A percentile compares a stretch with the other conserved stretches of the same genome.
These are phyloP conservation scores for Melastoma malabathricum DNA, from an alignment of 345 rosid species.

Conservation along the genomic window DNA sequence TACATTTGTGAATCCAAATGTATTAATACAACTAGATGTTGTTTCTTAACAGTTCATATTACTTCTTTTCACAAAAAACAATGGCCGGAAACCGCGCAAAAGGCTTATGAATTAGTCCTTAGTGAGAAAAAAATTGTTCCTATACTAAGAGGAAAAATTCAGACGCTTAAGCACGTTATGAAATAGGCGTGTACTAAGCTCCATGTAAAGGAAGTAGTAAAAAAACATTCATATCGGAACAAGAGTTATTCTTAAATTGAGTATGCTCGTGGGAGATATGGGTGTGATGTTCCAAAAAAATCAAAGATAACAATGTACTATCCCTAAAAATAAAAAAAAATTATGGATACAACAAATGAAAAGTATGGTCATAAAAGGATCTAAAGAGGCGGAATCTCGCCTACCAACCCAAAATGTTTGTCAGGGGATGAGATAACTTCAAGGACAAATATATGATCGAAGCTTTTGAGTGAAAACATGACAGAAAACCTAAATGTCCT, in stretches of 20 bases:
- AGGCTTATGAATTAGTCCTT: neutral
- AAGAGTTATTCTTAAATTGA: neutral
- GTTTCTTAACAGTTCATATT: neutral
- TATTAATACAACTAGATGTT: neutral
- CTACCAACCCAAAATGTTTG: neutral
- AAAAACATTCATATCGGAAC: neutral
- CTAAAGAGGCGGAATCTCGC: neutral
- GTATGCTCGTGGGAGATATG: neutral
- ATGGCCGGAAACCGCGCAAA: neutral
- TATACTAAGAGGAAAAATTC: neutral
- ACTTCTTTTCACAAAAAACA: neutral
- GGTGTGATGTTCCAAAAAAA: neutral
- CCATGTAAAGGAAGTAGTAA: neutral
- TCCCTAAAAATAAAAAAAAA: neutral
- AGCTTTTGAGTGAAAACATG: too few relatives aligned
- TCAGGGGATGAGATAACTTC: neutral
- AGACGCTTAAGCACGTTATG: neutral
- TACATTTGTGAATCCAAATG: neutral
- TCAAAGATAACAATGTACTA: neutral
- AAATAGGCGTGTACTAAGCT: neutral
- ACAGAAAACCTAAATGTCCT: neutral
- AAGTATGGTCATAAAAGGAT: neutral
- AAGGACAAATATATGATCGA: neutral
- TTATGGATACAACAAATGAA: neutral
- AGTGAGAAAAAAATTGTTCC: neutral